Conservation (phyloP, 2,329 filamentous ascomycete species). For the Clarireedia paspali region DNA sequence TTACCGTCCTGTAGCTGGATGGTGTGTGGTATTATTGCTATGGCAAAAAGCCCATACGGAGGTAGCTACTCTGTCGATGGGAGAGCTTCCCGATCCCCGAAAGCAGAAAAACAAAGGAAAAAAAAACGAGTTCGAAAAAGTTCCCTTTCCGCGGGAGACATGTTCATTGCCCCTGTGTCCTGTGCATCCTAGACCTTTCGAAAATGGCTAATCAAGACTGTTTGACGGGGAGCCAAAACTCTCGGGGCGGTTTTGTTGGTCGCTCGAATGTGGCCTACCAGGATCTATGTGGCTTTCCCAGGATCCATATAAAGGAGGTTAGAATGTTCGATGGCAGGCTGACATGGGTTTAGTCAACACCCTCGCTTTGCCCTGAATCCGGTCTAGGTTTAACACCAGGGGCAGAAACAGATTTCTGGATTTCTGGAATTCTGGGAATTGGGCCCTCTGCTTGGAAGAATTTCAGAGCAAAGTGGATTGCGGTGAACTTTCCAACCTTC, state of each 20-base stretch:
- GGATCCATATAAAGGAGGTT: not conserved
- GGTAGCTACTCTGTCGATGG: not conserved
- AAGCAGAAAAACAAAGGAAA: not conserved
- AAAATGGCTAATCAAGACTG: not conserved
- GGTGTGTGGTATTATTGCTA: not conserved
- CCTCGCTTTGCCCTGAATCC: conserved; percentile 7
- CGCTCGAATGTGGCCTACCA: too few species aligned
- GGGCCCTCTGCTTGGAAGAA: conserved; percentile 1
- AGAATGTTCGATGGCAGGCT: conserved; percentile 2
- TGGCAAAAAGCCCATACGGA: not conserved
- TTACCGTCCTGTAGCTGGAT: too few species aligned
- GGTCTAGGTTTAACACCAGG: conserved; percentile 4
- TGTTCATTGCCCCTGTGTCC: not conserved
- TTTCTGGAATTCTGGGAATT: conserved; percentile 6
- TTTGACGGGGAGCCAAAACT: not conserved
- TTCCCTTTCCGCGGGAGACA: not conserved
- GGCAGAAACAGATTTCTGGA: conserved; percentile 14
- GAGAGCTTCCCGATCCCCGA: not conserved
- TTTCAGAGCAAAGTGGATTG: conserved; percentile 8
- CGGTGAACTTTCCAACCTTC: conserved; percentile 4
- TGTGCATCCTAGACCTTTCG: not conserved
- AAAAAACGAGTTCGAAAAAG: not conserved
- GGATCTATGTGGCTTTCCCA: not conserved
- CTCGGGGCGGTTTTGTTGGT: not conserved
- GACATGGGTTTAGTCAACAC: not conserved